Evolutionary conservation across 129 eudicot genomes (phyloP).

Genomic region (Daucus carota): DH1_v3.0 NC_030389.2:38265001-38265500

Average conservation of each 20-base stretch:
- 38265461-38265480: neutral
- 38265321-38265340: neutral
- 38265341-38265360: slow-evolving; percentile 3
- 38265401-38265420: neutral
- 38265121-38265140: neutral
- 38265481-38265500: slow-evolving; percentile 4
- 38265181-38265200: neutral
- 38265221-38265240: neutral
- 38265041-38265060: neutral
- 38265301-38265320: neutral
- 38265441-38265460: neutral
- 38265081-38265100: no score
- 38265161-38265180: neutral
- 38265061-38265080: neutral
- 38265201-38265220: slow-evolving; percentile 1
- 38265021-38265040: neutral
- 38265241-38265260: neutral
- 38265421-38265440: neutral
- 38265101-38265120: neutral
- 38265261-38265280: no score
- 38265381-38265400: neutral
- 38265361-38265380: neutral
- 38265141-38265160: neutral
- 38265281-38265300: neutral
- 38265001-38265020: neutral